A percentile compares a stretch with the other conserved stretches of the same genome.
These are phyloP conservation scores for Testicularia cyperi DNA, from an alignment of 1,284 basidiomycete genomes.

Conservation along the genomic window DNA sequence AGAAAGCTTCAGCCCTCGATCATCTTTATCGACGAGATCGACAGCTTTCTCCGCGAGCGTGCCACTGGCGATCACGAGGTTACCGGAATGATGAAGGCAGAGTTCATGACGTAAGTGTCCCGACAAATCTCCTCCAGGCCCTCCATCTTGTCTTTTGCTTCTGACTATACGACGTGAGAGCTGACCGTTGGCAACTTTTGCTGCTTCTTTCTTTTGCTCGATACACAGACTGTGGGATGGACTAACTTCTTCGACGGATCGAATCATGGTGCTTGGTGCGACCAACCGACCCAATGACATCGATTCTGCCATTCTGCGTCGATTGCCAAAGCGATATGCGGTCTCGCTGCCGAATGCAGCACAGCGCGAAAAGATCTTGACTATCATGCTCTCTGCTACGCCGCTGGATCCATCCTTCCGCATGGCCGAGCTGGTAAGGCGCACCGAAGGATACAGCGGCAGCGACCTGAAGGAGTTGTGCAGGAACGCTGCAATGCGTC, in stretches of 20 bases:
- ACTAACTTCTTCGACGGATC: constrained; percentile 73
- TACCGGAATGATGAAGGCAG: constrained; percentile 98
- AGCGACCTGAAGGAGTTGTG: constrained; percentile 94
- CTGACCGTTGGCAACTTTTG: too few relatives aligned
- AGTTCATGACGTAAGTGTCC: constrained; percentile 81
- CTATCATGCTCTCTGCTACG: constrained; percentile 66
- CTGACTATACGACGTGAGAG: too few relatives aligned
- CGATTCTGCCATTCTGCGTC: constrained; percentile 87
- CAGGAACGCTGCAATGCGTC: constrained; percentile 66
- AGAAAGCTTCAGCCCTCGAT: constrained; percentile 74
- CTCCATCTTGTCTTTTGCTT: too few relatives aligned
- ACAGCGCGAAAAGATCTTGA: constrained; percentile 86
- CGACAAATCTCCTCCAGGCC: too few relatives aligned
- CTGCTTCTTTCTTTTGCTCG: not conserved
- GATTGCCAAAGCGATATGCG: constrained; percentile 97
- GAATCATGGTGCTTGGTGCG: constrained; percentile 90
- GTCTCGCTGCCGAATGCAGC: constrained; percentile 77
- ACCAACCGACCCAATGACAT: constrained; percentile 95
- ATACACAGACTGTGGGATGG: constrained; percentile 86
- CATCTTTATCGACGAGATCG: constrained; percentile 81
- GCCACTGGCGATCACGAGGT: constrained; percentile 89
- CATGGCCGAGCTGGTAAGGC: constrained; percentile 70
- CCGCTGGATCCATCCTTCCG: constrained; percentile 70
- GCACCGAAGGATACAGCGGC: constrained; percentile 79
- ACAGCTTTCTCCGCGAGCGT: constrained; percentile 86